Evolutionary conservation across 306 rosid genomes (phyloP).

Genomic region (Cucurbita argyrosperma): DNA sequence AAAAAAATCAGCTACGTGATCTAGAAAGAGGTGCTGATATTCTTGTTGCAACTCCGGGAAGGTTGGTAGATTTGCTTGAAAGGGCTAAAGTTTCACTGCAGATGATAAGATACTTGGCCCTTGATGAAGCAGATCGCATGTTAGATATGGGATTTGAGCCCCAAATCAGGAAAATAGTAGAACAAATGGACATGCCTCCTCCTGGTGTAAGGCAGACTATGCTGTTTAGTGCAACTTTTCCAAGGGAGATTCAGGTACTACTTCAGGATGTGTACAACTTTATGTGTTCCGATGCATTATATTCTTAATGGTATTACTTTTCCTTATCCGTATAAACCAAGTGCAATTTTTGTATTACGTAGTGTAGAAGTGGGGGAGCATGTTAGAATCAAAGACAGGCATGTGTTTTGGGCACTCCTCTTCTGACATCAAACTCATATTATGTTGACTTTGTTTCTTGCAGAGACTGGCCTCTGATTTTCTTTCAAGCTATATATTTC

Average conservation of each 20-base stretch:
- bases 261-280: neutral
- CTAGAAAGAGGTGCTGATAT: constrained; percentile 89
- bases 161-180: constrained; percentile 60
- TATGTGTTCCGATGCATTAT: neutral
- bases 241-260: constrained; percentile 73
- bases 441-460: constrained; percentile 3
- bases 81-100: constrained; percentile 71
- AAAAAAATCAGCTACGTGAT: constrained; percentile 48
- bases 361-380: neutral
- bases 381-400: neutral
- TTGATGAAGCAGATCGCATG: constrained; percentile 77
- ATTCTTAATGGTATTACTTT: neutral
- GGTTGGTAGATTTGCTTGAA: constrained; percentile 85
- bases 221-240: constrained; percentile 87
- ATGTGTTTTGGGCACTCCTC: neutral
- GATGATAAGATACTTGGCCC: constrained; percentile 58
- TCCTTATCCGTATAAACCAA: neutral
- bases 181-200: constrained; percentile 88
- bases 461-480: constrained; percentile 92
- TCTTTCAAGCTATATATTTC: constrained; percentile 67
- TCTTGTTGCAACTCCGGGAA: constrained; percentile 95
- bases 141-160: constrained; percentile 83
- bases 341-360: neutral
- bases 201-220: constrained; percentile 66
- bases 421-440: neutral